Evolutionary conservation across 2,329 filamentous ascomycete species (phyloP).

Genomic region (Penicillium janthinellum): DNA sequence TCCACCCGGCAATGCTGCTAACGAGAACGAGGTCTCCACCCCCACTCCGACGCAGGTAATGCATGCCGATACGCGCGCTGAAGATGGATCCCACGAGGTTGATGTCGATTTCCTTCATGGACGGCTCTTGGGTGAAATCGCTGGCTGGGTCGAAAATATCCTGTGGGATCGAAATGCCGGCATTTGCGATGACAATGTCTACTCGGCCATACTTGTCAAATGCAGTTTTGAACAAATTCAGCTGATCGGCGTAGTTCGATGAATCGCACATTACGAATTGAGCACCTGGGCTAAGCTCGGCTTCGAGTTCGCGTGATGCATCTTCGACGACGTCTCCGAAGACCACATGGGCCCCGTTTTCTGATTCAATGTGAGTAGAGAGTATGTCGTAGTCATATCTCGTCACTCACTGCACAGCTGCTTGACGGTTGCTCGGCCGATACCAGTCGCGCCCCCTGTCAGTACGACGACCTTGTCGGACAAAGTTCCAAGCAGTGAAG

Average conservation of each 20-base stretch:
- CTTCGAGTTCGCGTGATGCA: conserved; percentile 9
- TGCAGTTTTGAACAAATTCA: conserved; percentile 22
- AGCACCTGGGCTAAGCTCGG: conserved; percentile 5
- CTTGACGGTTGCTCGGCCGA: conserved; percentile 25
- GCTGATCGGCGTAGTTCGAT: conserved; percentile 13
- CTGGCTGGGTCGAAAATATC: conserved; percentile 22
- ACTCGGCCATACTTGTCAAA: conserved; percentile 23
- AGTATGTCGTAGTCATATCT: not conserved
- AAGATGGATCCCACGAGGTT: conserved; percentile 25
- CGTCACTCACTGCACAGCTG: conserved; percentile 18
- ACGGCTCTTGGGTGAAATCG: conserved; percentile 21
- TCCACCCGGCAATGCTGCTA: conserved; percentile 27
- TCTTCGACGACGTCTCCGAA: conserved; percentile 13
- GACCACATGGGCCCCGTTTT: conserved; percentile 9
- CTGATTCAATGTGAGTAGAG: not conserved
- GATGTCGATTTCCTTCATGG: conserved; percentile 23
- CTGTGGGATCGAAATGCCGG: conserved; percentile 20
- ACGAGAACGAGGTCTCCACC: conserved; percentile 24
- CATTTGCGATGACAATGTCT: conserved; percentile 31
- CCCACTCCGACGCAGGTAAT: conserved; percentile 22
- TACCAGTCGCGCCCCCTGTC: conserved; percentile 47
- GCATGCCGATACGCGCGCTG: conserved; percentile 22
- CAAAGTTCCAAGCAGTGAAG: conserved; percentile 19
- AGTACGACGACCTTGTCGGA: conserved; percentile 50
- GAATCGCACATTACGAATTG: conserved; percentile 16